phyloP scores from a whole-genome alignment of 1,139 yeast genomes.

The Candida dubliniensis region DNA sequence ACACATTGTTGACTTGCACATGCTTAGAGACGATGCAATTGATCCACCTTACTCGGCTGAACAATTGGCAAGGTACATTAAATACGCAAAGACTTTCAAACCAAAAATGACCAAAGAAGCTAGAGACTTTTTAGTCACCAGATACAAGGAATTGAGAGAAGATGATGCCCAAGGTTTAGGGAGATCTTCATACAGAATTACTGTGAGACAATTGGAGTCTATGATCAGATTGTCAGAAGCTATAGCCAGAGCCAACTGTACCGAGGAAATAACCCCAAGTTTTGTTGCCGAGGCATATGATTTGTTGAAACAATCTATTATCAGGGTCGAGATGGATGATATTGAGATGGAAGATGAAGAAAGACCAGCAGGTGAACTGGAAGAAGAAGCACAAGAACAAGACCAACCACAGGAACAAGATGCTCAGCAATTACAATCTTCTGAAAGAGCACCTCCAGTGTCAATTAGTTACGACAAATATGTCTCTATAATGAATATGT shows the following conservation, averaged over 20 bases:
- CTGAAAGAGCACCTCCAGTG: constrained; percentile 19
- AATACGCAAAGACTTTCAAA: constrained; percentile 89
- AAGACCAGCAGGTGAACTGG: constrained; percentile 28
- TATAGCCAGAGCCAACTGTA: constrained; percentile 95
- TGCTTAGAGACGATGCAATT: constrained; percentile 88
- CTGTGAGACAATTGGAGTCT: constrained; percentile 94
- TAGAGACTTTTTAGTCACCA: constrained; percentile 69
- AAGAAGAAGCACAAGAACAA: constrained; percentile 23
- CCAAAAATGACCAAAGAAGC: constrained; percentile 87
- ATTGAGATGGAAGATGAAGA: constrained; percentile 77
- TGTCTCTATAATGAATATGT: constrained; percentile 75
- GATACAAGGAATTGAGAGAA: constrained; percentile 83
- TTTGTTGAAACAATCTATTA: constrained; percentile 84
- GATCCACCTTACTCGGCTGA: constrained; percentile 89
- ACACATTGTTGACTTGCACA: constrained; percentile 91
- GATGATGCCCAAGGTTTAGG: constrained; percentile 94
- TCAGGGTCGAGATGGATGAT: constrained; percentile 93
- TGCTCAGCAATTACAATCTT: constrained; percentile 11
- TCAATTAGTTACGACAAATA: constrained; percentile 85
- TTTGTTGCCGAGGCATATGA: constrained; percentile 95
- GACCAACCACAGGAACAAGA: constrained; percentile 16
- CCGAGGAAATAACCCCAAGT: constrained; percentile 80
- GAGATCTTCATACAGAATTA: constrained; percentile 84
- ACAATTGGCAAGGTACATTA: constrained; percentile 83
- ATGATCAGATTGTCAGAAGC: constrained; percentile 94